Base-by-base conservation (phyloP, 192 early-diverging fungal genomes). In the Coemansia sp. region DNA sequence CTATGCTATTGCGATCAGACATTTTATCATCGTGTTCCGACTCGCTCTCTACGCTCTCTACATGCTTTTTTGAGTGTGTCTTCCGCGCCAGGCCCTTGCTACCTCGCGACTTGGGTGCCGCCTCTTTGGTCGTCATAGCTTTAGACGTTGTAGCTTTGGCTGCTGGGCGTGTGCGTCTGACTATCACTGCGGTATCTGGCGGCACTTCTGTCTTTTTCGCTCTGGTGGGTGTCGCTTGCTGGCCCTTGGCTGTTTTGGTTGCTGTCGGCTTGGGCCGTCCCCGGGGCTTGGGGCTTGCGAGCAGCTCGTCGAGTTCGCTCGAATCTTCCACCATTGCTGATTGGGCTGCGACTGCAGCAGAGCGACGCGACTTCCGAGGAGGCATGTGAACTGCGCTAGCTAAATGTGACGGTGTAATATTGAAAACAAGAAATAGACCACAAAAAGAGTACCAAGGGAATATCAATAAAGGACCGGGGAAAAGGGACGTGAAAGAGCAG, bases 181-280 rank as follows among this genome's bases (percentile, higher is more conserved):
- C 22, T 8, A 65, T 49, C 17, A 56, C 57, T 7, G 68, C 25
- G 3, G 72, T 74, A 42, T 74, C 72, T 4, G 72, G 72, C 57
- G 72, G 72, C 14, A 58, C 62, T n/a, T 59, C 61, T 1, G 23
- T 25, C 62, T 11, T 44, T 12, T 19, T 22, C 1, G 17, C 56
- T 17, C 53, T 26, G 19, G 28, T 20, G 14, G 46, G 15, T 9
- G n/a, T n/a, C 0, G 28, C 3, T 17, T 34, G 28, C 54, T 36
- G 54, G 54, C 59, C 60, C 36, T 7, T 49, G 14, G 53, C 40
- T 23, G 22, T 10, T 22, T 11, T 15, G 38, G 15, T 17, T 34
- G 38, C 57, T 40, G 36, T 34, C 57, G 42, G 44, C 20, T 42
- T 23, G 37, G 21, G 10, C 20, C 38, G 14, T 17, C 20, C 28